These are phyloP conservation scores for Lojkania enalia DNA, from an alignment of 2,329 filamentous ascomycete species.

Conservation along the genomic window DNA sequence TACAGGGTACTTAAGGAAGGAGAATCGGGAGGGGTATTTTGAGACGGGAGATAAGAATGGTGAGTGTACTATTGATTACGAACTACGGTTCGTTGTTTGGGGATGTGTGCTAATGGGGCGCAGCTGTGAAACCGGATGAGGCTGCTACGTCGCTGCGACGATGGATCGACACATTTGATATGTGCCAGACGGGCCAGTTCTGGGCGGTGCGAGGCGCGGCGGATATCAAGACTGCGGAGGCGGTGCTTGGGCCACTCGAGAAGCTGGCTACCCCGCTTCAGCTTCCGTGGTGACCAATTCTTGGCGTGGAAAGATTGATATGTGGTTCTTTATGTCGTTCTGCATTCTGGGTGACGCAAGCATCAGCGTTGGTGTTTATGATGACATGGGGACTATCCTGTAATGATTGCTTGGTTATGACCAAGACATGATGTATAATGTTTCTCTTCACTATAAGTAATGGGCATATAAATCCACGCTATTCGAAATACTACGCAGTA, in stretches of 20 bases:
- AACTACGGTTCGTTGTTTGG: constrained; percentile 64
- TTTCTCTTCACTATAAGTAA: too few species aligned
- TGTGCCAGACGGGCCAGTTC: constrained; percentile 64
- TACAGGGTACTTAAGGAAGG: constrained; percentile 70
- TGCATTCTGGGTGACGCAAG: too few species aligned
- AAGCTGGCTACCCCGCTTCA: constrained; percentile 9
- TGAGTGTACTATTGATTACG: constrained; percentile 59
- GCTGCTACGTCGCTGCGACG: constrained; percentile 63
- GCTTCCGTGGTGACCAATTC: constrained; percentile 21
- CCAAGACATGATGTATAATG: too few species aligned
- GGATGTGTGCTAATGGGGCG: too few species aligned
- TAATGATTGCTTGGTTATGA: too few species aligned
- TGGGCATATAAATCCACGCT: too few species aligned
- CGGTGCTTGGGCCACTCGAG: constrained; percentile 55
- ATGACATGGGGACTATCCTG: too few species aligned
- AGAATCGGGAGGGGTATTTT: constrained; percentile 67
- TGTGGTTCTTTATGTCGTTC: too few species aligned
- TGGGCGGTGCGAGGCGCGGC: constrained; percentile 69
- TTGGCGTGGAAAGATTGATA: too few species aligned
- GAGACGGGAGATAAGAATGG: constrained; percentile 55
- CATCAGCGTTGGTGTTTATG: too few species aligned
- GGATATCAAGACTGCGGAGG: constrained; percentile 67
- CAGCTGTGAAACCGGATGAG: constrained; percentile 67
- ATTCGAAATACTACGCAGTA: too few species aligned
- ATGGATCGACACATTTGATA: too few species aligned